Conservation (phyloP, 768 basidiomycete species). For the Punctularia strigosozonata region DNA sequence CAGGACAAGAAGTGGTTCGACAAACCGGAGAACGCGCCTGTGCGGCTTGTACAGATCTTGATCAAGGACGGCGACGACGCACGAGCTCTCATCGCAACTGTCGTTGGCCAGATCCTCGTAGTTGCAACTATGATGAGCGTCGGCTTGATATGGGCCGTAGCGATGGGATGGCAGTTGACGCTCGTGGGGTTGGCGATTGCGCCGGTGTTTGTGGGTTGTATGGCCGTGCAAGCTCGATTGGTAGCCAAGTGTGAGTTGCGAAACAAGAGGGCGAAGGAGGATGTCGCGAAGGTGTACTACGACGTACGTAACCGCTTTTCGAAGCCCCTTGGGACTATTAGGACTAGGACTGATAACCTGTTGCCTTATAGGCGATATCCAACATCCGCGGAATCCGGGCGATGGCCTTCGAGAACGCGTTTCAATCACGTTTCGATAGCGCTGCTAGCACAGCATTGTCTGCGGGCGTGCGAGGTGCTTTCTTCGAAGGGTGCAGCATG, state of each 20-base stretch:
- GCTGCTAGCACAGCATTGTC: constrained; percentile 47
- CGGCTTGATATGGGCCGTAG: constrained; percentile 83
- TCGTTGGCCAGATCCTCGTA: constrained; percentile 61
- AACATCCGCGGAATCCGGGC: constrained; percentile 81
- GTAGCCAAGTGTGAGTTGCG: constrained; percentile 58
- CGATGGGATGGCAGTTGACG: constrained; percentile 84
- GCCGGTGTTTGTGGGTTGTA: constrained; percentile 67
- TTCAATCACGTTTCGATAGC: constrained; percentile 54
- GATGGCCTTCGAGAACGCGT: constrained; percentile 72
- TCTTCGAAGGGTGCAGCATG: constrained; percentile 77
- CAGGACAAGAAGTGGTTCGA: constrained; percentile 92
- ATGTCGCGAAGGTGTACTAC: constrained; percentile 75
- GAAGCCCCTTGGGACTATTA: constrained; percentile 4
- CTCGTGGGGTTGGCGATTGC: constrained; percentile 84
- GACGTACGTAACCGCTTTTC: constrained; percentile 45
- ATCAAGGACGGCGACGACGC: constrained; percentile 91
- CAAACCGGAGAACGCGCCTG: constrained; percentile 41
- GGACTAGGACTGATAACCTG: constrained; percentile 2
- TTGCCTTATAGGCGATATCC: constrained; percentile 45
- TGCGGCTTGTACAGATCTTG: constrained; percentile 57
- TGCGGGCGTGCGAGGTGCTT: constrained; percentile 71
- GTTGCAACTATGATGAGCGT: constrained; percentile 72
- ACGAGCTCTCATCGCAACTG: constrained; percentile 56
- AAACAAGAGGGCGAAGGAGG: constrained; percentile 82
- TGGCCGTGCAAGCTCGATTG: constrained; percentile 62